Base-by-base conservation (phyloP, 495 filamentous ascomycete species). In the Physcia stellaris region DNA sequence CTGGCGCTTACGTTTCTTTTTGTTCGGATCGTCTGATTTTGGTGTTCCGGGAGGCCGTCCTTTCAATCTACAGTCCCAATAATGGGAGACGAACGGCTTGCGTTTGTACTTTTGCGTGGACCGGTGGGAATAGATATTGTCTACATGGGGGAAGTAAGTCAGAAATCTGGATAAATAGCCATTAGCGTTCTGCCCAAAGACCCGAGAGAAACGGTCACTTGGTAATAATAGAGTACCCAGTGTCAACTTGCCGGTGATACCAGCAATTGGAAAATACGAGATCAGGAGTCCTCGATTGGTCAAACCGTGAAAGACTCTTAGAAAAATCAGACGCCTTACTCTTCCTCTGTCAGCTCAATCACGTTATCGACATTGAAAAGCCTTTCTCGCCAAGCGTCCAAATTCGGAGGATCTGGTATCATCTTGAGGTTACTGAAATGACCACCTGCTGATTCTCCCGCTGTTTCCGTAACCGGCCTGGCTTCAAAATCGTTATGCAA, bases 121-220 rank as follows among this genome's bases (percentile, higher is more conserved):
- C 33, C 85, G 79, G 60, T 90, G 85, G 13, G 84, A 88, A 56
- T 88, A 94, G 33, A 94, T 74, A 55, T 94, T 94, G 59, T 94
- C 86, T 50, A 92, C 68, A 57, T 88, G 83, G 0, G 84, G 83
- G 53, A 86, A 94, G 58, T 90, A 94, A 15, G 74, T 87, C 47
- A 83, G 74, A 58, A 83, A 90, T 55, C 84, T 88, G 49, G 32
- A 24, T 20, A 4, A 24, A 17, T 34, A 28, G 9, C 13, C 13
- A 28, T 28, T 28, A 7, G 7, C 7, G 26, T 13, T n/a, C n/a
- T n/a, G n/a, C n/a, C n/a, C n/a, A n/a, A n/a, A n/a, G n/a, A n/a
- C n/a, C n/a, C n/a, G n/a, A n/a, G n/a, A n/a, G n/a, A n/a, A n/a
- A n/a, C n/a, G n/a, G n/a, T n/a, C n/a, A n/a, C n/a, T n/a, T n/a